These are phyloP conservation scores for Hysterium pulicare DNA, from an alignment of 2,329 filamentous ascomycete genomes.

Conservation along the genomic window DNA sequence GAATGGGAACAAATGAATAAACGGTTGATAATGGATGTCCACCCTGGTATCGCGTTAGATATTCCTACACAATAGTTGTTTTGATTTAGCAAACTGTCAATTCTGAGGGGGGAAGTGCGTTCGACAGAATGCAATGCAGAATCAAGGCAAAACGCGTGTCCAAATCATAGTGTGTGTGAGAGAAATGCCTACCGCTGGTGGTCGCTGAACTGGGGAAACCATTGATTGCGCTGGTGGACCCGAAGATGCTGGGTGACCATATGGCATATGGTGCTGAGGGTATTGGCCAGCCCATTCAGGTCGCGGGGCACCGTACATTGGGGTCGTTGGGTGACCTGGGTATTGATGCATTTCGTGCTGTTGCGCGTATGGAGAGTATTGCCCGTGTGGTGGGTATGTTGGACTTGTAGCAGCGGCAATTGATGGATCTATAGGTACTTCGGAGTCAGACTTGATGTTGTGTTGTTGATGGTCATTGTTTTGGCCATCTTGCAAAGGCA, in stretches of 20 bases:
- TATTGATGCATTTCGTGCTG: slow-evolving; percentile 87
- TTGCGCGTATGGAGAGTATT: slow-evolving; percentile 83
- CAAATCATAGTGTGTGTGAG: no score
- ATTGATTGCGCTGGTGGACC: slow-evolving; percentile 55
- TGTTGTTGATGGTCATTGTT: slow-evolving; percentile 65
- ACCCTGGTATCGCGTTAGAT: slow-evolving; percentile 33
- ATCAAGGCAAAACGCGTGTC: no score
- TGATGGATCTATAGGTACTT: slow-evolving; percentile 98
- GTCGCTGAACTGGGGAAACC: slow-evolving; percentile 58
- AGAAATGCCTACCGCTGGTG: slow-evolving; percentile 57
- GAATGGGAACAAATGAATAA: slow-evolving; percentile 96
- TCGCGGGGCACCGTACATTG: slow-evolving; percentile 59
- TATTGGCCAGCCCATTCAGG: slow-evolving; percentile 71
- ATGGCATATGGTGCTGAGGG: slow-evolving; percentile 41
- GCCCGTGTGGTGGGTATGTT: slow-evolving; percentile 74
- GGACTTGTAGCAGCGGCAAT: slow-evolving; percentile 91
- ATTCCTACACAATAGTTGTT: no score
- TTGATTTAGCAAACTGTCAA: no score
- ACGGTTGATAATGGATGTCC: slow-evolving; percentile 67
- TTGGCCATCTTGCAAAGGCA: slow-evolving; percentile 77
- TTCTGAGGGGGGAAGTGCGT: no score
- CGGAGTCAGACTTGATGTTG: slow-evolving; percentile 86
- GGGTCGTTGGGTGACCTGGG: slow-evolving; percentile 56
- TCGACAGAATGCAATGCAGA: no score
- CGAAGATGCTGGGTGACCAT: slow-evolving; percentile 56